Evolutionary conservation across 179 eudicot species (phyloP).

Genomic region (Camellia oleifera): DNA sequence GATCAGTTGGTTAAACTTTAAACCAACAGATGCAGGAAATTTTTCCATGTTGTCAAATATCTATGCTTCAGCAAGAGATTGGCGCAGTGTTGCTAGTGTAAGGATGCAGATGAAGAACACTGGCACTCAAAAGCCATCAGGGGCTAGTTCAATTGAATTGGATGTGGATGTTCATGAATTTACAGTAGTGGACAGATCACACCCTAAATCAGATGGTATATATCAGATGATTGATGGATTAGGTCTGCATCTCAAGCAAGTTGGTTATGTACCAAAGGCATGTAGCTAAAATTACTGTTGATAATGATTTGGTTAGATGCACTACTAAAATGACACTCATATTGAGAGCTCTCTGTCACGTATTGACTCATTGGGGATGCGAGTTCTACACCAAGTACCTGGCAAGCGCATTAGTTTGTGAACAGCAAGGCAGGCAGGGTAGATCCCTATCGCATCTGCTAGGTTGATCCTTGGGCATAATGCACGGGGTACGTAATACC

Average conservation of each 20-base stretch:
- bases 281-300: background rate
- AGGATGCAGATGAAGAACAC: constrained; percentile 38
- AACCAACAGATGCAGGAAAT: constrained; percentile 33
- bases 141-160: constrained; percentile 40
- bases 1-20: constrained; percentile 29
- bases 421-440: no score
- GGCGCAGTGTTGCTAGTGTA: constrained; percentile 36
- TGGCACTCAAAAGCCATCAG: constrained; percentile 29
- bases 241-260: constrained; percentile 29
- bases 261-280: constrained; percentile 20
- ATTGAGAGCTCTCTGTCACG: background rate
- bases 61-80: constrained; percentile 44
- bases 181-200: constrained; percentile 32
- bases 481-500: no score
- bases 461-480: no score
- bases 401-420: no score
- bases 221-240: constrained; percentile 35
- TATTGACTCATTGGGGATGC: no score
- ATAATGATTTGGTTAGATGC: constrained; percentile 7
- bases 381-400: no score
- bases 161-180: constrained; percentile 41
- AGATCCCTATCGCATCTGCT: no score
- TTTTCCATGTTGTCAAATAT: constrained; percentile 42
- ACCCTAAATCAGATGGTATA: constrained; percentile 32
- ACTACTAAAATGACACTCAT: background rate